phyloP scores from a whole-genome alignment of 257 asterid species.

The Lycium ferocissimum region DNA sequence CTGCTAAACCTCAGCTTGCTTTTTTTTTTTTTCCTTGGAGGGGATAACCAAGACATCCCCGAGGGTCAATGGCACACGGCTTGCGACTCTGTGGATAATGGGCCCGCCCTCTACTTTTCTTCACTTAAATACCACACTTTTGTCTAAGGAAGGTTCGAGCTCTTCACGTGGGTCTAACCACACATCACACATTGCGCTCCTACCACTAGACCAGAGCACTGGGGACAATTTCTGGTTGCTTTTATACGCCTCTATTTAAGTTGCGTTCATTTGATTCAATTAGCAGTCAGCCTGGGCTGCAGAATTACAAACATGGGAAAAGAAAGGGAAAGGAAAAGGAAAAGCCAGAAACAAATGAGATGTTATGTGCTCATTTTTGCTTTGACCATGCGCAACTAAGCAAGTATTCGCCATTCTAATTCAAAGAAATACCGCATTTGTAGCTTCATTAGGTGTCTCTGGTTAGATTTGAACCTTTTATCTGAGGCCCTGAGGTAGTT shows the following conservation, averaged over 20 bases:
- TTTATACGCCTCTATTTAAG: background rate
- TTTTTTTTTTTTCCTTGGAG: background rate
- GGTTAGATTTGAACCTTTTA: conserved; percentile 18
- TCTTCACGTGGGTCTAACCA: background rate
- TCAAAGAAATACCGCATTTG: conserved; percentile 16
- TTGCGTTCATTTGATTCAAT: background rate
- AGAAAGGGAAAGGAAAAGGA: conserved; percentile 17
- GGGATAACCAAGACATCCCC: background rate
- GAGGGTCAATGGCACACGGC: background rate
- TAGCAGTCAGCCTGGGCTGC: background rate
- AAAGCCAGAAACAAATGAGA: conserved; percentile 13
- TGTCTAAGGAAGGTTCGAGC: background rate
- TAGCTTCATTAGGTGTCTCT: background rate
- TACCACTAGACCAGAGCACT: background rate
- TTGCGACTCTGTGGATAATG: background rate
- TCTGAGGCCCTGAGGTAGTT: background rate
- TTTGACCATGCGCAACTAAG: background rate
- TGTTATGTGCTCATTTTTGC: background rate
- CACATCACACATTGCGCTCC: background rate
- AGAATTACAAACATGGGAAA: background rate
- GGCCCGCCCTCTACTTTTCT: background rate
- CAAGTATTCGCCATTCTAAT: conserved; percentile 8
- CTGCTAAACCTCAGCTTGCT: background rate
- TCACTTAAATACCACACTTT: background rate
- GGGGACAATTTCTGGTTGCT: background rate